Conservation (phyloP, 345 rosid genomes). For the Eucalyptus regnans region DNA sequence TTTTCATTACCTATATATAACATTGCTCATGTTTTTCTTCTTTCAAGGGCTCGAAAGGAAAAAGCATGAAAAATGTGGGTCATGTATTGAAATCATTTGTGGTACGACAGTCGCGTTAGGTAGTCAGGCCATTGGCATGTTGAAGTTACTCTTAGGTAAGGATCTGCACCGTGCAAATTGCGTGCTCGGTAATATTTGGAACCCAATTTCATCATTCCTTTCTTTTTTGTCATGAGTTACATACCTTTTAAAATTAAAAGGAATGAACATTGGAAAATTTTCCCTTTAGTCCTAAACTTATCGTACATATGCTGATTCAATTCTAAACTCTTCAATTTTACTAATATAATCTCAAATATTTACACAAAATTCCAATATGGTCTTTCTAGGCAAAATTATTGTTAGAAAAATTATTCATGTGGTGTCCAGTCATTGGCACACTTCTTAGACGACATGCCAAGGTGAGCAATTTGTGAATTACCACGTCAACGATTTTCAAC, state of each 20-base stretch:
- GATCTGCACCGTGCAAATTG: not conserved
- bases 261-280: not conserved
- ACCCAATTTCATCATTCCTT: not conserved
- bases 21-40: not conserved
- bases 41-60: not conserved
- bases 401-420: not conserved
- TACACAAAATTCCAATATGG: accelerated
- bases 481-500: accelerated
- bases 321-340: not conserved
- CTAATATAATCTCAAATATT: not conserved
- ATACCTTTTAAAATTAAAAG: not conserved
- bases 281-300: not conserved
- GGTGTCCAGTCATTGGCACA: too few species aligned
- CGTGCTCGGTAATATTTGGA: not conserved
- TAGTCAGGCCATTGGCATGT: not conserved
- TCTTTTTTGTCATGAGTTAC: not conserved
- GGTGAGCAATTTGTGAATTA: not conserved
- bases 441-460: not conserved
- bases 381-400: not conserved
- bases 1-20: not conserved
- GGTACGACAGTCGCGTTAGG: not conserved
- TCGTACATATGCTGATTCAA: accelerated
- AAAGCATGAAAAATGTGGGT: not conserved
- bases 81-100: not conserved
- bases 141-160: not conserved